Percentiles rank a stretch among this genome's conserved stretches.
Conservation (phyloP, 768 basidiomycete species). For the Boletus sp. region DNA sequence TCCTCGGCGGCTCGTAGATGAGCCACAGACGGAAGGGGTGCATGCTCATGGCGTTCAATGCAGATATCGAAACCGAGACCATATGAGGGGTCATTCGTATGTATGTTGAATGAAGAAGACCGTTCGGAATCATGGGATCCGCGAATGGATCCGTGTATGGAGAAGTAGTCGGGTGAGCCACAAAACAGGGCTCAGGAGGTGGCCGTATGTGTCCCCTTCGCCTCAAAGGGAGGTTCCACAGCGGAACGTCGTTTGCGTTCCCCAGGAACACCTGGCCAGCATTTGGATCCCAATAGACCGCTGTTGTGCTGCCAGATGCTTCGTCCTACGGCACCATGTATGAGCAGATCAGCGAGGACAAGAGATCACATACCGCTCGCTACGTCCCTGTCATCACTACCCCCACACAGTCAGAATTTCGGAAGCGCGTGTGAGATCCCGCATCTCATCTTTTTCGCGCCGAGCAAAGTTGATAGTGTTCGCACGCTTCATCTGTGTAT, state of each 20-base stretch:
- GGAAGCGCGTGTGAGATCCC: no score
- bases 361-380: not conserved
- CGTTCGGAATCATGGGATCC: no score
- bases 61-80: constrained; percentile 14
- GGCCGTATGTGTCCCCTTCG: constrained; percentile 5
- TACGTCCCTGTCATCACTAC: no score
- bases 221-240: constrained; percentile 29
- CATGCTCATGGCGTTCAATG: no score
- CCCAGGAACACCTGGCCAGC: constrained; percentile 31
- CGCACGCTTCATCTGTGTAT: constrained; percentile 1
- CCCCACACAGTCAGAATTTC: no score
- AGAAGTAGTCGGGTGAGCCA: no score
- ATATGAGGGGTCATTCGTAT: constrained; percentile 39
- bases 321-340: constrained; percentile 13
- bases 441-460: no score
- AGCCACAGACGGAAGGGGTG: constrained; percentile 39
- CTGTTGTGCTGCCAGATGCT: no score
- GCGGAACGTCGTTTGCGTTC: constrained; percentile 32
- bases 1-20: constrained; percentile 76
- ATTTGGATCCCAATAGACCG: constrained; percentile 50
- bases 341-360: not conserved
- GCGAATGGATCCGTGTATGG: no score
- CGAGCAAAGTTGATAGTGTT: no score
- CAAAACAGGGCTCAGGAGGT: not conserved
- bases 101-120: no score